These are phyloP conservation scores for Penstemon barbatus DNA, from an alignment of 257 asterid genomes.

Conservation along the genomic window DNA sequence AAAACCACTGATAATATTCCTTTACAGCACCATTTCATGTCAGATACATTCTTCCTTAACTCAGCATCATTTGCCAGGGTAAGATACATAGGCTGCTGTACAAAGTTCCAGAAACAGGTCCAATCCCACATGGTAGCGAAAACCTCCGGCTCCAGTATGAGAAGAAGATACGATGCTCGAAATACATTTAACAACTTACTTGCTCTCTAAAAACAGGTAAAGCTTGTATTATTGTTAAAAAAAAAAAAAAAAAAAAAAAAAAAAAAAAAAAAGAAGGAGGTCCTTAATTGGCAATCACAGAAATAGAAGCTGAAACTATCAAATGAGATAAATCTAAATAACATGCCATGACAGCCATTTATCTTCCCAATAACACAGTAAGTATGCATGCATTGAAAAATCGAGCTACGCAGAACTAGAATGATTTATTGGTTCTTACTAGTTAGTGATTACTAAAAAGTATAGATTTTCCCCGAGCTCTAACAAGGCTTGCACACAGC, in stretches of 20 bases:
- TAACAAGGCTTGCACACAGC: background rate
- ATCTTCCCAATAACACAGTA: background rate
- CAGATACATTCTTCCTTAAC: constrained; percentile 40
- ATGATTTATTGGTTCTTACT: background rate
- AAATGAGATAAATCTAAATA: background rate
- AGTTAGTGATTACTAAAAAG: background rate
- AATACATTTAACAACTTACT: constrained; percentile 52
- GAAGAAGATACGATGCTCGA: constrained; percentile 66
- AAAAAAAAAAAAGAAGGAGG: background rate
- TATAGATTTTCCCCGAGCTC: background rate
- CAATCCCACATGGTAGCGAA: constrained; percentile 80
- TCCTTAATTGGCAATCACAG: constrained; percentile 10
- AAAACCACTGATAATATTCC: constrained; percentile 51
- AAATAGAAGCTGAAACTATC: constrained; percentile 3
- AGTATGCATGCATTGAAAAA: background rate
- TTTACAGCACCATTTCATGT: constrained; percentile 71
- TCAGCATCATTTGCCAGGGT: constrained; percentile 31
- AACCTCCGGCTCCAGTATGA: constrained; percentile 60
- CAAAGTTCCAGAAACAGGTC: constrained; percentile 69
- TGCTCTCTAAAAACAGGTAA: constrained; percentile 46
- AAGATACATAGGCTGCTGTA: constrained; percentile 38
- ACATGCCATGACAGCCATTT: background rate
- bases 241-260: background rate
- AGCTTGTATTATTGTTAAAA: constrained; percentile 20
- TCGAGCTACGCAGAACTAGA: background rate